A percentile compares a stretch with the other conserved stretches of the same genome.
Conservation (phyloP, 768 basidiomycete species). For the Erythrobasidium yunnanense region DNA sequence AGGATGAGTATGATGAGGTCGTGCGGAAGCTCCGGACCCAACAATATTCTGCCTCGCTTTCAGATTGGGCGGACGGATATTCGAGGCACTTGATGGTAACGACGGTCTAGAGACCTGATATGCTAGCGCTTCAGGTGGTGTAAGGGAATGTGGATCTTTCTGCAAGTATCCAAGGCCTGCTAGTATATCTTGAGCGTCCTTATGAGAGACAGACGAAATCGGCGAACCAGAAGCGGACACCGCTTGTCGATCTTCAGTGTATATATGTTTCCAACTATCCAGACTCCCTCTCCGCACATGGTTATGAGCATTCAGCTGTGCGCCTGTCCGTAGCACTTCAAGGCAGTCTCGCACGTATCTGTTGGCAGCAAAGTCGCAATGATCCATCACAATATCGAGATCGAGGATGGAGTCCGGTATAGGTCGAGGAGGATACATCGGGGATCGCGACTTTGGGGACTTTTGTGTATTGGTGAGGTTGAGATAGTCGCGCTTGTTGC, state of each 20-base stretch:
- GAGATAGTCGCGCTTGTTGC: slow-evolving; percentile 66
- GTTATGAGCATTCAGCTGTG: slow-evolving; percentile 70
- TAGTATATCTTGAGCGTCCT: slow-evolving; percentile 22
- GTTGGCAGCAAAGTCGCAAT: slow-evolving; percentile 76
- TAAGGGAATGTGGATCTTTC: slow-evolving; percentile 4
- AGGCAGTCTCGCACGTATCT: slow-evolving; percentile 97
- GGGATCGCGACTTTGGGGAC: slow-evolving; percentile 46
- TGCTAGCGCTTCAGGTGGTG: neutral
- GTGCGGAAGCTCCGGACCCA: slow-evolving; percentile 1
- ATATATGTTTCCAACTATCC: slow-evolving; percentile 81
- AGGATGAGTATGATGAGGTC: slow-evolving; percentile 49
- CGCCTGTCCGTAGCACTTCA: slow-evolving; percentile 83
- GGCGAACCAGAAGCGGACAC: slow-evolving; percentile 37
- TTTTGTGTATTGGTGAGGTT: slow-evolving; percentile 46
- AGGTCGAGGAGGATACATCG: slow-evolving; percentile 80
- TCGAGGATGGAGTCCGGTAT: slow-evolving; percentile 73
- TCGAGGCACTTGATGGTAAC: slow-evolving; percentile 36
- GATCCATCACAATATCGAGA: slow-evolving; percentile 78
- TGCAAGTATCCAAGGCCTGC: slow-evolving; percentile 17
- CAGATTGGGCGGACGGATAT: slow-evolving; percentile 47
- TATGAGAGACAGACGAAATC: neutral
- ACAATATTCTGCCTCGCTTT: slow-evolving; percentile 38
- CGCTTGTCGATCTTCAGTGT: slow-evolving; percentile 52
- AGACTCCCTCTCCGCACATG: slow-evolving; percentile 62
- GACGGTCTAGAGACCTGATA: slow-evolving; percentile 9